Percentiles rank a stretch among this genome's conserved stretches.
Conservation (phyloP, 2,329 filamentous ascomycete genomes). For the Nothopassalora personata region DNA sequence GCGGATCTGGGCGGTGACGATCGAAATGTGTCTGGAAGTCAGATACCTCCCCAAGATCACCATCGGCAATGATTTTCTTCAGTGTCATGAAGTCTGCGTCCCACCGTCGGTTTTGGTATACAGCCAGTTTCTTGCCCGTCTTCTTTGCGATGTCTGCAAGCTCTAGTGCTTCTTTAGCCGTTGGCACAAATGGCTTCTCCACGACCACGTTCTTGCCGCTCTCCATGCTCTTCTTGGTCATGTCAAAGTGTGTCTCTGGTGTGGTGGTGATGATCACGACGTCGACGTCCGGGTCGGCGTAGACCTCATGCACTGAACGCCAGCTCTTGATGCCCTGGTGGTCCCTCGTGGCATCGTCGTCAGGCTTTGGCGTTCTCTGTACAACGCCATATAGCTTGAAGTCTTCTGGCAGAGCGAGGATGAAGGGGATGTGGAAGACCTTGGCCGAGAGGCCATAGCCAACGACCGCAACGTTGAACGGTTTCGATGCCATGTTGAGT, state of each 20-base stretch:
- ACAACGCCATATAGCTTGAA: slow-evolving; percentile 70
- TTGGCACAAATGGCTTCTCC: slow-evolving; percentile 79
- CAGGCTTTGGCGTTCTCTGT: slow-evolving; percentile 61
- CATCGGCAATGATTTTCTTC: slow-evolving; percentile 55
- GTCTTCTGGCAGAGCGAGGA: slow-evolving; percentile 54
- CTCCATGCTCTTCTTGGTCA: slow-evolving; percentile 61
- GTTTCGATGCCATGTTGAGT: slow-evolving; percentile 19
- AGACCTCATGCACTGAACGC: slow-evolving; percentile 56
- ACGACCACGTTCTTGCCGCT: slow-evolving; percentile 72
- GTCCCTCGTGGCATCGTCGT: slow-evolving; percentile 63
- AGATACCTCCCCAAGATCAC: slow-evolving; percentile 62
- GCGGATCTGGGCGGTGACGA: slow-evolving; percentile 58
- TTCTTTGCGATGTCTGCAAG: slow-evolving; percentile 45
- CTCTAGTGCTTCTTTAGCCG: slow-evolving; percentile 59
- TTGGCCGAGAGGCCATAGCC: slow-evolving; percentile 65
- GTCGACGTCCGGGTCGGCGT: slow-evolving; percentile 61
- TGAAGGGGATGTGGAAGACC: slow-evolving; percentile 78
- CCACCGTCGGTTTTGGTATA: slow-evolving; percentile 62
- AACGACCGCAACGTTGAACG: slow-evolving; percentile 54
- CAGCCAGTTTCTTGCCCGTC: slow-evolving; percentile 40
- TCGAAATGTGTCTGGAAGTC: slow-evolving; percentile 81
- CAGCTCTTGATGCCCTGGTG: slow-evolving; percentile 62
- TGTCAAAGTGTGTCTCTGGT: slow-evolving; percentile 63
- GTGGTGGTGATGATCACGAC: slow-evolving; percentile 67
- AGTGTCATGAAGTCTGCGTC: slow-evolving; percentile 73